Conservation (phyloP, 768 basidiomycete genomes). For the Pholiota microspora region DNA sequence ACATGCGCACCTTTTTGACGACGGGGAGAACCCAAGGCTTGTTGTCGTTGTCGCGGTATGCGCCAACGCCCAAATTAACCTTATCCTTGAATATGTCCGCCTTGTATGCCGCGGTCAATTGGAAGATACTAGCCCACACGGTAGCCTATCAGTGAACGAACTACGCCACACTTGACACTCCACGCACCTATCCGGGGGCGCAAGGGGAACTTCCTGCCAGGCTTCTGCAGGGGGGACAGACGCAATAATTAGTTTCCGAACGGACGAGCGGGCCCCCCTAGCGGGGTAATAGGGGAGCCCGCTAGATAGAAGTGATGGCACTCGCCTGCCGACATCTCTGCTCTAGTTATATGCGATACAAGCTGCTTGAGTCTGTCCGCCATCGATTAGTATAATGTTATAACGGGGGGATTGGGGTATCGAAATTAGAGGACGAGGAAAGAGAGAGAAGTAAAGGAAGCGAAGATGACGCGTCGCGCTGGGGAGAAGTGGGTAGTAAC, state of each 20-base stretch:
- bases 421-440: background rate
- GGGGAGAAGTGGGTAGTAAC: conserved; percentile 1
- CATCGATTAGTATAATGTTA: conserved; percentile 34
- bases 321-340: conserved; percentile 57
- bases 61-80: conserved; percentile 91
- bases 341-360: conserved; percentile 45
- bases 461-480: background rate
- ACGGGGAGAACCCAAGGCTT: conserved; percentile 94
- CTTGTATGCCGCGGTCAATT: conserved; percentile 88
- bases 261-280: conserved; percentile 4
- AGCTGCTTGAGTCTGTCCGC: conserved; percentile 60
- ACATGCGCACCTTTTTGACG: conserved; percentile 68
- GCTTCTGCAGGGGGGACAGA: conserved; percentile 42
- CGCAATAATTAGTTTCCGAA: background rate
- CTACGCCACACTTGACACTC: background rate
- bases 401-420: background rate
- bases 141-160: background rate
- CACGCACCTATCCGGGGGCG: conserved; percentile 78
- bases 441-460: background rate
- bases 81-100: conserved; percentile 72
- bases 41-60: conserved; percentile 83
- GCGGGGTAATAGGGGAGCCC: conserved; percentile 9
- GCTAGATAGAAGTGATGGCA: conserved; percentile 5
- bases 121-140: conserved; percentile 66
- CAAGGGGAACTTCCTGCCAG: conserved; percentile 77